These are phyloP conservation scores for Musa balbisiana DNA, from an alignment of 202 grass and related monocot genomes.

Conservation along the genomic window DNA sequence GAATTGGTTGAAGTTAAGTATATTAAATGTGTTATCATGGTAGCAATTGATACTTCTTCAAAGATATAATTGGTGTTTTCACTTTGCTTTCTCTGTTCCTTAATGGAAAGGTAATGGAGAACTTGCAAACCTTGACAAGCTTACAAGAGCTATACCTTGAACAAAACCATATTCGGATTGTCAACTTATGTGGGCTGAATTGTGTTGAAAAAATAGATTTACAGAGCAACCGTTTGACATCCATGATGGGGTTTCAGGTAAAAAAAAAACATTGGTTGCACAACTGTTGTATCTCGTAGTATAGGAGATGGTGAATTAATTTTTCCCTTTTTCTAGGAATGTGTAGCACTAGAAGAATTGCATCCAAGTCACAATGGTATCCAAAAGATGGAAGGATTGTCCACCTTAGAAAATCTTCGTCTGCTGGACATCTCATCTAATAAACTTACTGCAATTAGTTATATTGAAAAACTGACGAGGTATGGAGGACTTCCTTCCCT, in stretches of 20 bases:
- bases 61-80: not conserved
- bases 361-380: conserved; percentile 93
- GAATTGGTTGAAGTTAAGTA: not conserved
- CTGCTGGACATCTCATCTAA: conserved; percentile 90
- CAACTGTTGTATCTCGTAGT: not conserved
- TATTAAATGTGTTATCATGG: not conserved
- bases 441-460: conserved; percentile 54
- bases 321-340: conserved; percentile 38
- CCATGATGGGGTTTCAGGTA: conserved; percentile 85
- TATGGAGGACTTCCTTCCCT: conserved; percentile 17
- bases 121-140: conserved; percentile 64
- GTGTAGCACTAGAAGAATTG: conserved; percentile 69
- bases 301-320: conserved; percentile 4
- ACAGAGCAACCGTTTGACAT: too few species aligned
- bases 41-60: not conserved
- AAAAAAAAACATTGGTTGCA: not conserved
- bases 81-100: not conserved
- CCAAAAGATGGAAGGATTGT: conserved; percentile 86
- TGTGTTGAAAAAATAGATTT: conserved; percentile 81
- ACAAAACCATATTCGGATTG: conserved; percentile 60
- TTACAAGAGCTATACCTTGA: conserved; percentile 82
- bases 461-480: conserved; percentile 71
- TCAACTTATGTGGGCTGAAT: conserved; percentile 86
- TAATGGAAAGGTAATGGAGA: conserved; percentile 66
- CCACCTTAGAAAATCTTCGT: conserved; percentile 68